Percentiles rank a stretch among this genome's conserved stretches.
phyloP scores from a whole-genome alignment of 139 green algal species.

The Ulvella scutata region DNA sequence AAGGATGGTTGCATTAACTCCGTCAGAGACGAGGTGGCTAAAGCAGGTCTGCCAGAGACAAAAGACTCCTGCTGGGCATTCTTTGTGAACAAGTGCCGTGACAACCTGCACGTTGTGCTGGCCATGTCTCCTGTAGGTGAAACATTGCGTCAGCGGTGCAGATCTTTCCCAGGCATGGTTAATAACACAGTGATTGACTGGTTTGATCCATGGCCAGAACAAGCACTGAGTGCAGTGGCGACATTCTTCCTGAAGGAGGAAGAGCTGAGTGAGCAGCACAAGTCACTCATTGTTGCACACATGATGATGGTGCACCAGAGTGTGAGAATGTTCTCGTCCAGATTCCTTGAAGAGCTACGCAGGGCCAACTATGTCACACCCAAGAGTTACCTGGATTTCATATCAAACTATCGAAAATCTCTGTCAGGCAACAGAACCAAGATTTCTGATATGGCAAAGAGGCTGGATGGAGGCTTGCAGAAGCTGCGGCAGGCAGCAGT shows the following conservation, averaged over 20 bases:
- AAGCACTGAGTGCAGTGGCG: slow-evolving; percentile 58
- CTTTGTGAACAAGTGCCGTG: slow-evolving; percentile 53
- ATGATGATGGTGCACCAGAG: slow-evolving; percentile 74
- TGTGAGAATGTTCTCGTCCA: slow-evolving; percentile 36
- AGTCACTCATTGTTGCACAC: slow-evolving; percentile 50
- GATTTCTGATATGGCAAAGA: slow-evolving; percentile 33
- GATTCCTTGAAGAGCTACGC: slow-evolving; percentile 54
- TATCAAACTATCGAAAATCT: slow-evolving; percentile 57
- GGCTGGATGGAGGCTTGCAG: slow-evolving; percentile 54
- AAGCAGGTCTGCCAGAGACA: slow-evolving; percentile 14
- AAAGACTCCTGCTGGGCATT: slow-evolving; percentile 59
- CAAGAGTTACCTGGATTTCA: slow-evolving; percentile 91
- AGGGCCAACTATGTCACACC: slow-evolving; percentile 84
- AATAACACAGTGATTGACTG: slow-evolving; percentile 85
- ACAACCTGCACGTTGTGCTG: slow-evolving; percentile 72
- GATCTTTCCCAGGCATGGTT: slow-evolving; percentile 76
- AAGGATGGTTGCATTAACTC: slow-evolving; percentile 47
- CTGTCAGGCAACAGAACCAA: slow-evolving; percentile 32
- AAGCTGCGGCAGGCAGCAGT: slow-evolving; percentile 69
- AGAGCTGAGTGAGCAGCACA: slow-evolving; percentile 30
- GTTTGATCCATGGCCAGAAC: slow-evolving; percentile 76
- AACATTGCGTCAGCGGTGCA: slow-evolving; percentile 47
- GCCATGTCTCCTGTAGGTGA: slow-evolving; percentile 66
- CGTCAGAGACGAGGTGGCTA: slow-evolving; percentile 22
- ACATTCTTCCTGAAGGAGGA: slow-evolving; percentile 55